Base-by-base conservation (phyloP, 805 yeast genomes). In the Wickerhamiella hasegawae region DNA sequence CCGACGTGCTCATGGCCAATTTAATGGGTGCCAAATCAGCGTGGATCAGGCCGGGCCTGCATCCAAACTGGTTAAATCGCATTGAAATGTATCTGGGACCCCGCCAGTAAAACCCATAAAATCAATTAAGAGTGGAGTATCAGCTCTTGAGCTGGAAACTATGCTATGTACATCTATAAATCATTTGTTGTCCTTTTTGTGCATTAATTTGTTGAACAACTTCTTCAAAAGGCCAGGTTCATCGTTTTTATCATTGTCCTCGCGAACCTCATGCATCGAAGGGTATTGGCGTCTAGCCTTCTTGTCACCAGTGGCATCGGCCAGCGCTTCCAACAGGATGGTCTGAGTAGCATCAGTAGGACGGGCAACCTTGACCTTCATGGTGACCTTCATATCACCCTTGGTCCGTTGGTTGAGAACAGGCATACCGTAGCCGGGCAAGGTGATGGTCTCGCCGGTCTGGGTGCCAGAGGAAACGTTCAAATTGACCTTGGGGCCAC, bases 1-100 rank as follows among this genome's bases (percentile, higher is more conserved):
- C 98, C 0, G 98, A 90, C 54, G 69, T 90, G 36, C 58, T 85
- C 35, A 80, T 90, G 94, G 95, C 96, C 15, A 87, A 90, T 48
- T 63, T 75, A 64, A 83, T 87, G 93, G 94, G 93, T 0, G 63
- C 90, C 0, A 70, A 72, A 55, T 80, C 87, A 0, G 65, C 83
- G 3, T 90, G 97, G 95, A 51, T 90, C 1, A 61, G 68, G 34
- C 73, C 73, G 18, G 97, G 97, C 3, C 93, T 84, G 4, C 49
- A 47, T 28, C 50, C 51, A 1, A 28, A 35, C 9, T n/a, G 26
- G 24, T 27, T 43, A 11, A 47, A 47, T 23, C 27, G 31, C n/a
- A 12, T 37, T 9, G 52, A 47, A 14, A 11, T n/a, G 18, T 19
- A 10, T 10, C 25, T 20, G 15, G 23, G 19, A 12, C 17, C 18